These are phyloP conservation scores for Solanum virginianum DNA, from an alignment of 257 asterid genomes.

Conservation along the genomic window DNA sequence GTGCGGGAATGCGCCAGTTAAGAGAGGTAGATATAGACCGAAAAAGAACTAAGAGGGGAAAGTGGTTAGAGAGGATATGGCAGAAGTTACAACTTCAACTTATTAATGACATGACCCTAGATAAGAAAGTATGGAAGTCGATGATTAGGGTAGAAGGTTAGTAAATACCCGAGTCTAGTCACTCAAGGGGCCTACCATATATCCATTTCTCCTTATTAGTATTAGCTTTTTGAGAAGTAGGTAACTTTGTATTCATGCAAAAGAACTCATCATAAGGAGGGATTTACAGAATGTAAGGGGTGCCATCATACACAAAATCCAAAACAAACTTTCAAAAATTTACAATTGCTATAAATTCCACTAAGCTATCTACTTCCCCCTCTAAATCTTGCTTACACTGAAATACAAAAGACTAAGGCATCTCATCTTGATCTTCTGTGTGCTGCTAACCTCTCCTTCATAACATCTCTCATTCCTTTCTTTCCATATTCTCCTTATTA, in stretches of 20 bases:
- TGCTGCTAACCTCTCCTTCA: too few relatives aligned
- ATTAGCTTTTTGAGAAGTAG: neutral
- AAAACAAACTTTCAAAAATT: too few relatives aligned
- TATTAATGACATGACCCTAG: neutral
- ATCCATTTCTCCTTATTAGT: neutral
- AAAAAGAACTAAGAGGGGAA: neutral
- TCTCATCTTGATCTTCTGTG: too few relatives aligned
- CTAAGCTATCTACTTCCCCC: too few relatives aligned
- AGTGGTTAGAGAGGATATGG: neutral
- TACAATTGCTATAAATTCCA: too few relatives aligned
- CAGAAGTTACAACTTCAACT: neutral
- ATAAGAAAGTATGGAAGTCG: neutral
- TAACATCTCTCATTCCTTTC: too few relatives aligned
- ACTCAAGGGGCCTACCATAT: neutral
- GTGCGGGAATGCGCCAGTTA: neutral
- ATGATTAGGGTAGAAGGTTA: neutral
- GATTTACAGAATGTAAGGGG: too few relatives aligned
- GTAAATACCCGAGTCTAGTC: neutral
- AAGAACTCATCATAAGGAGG: too few relatives aligned
- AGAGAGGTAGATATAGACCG: neutral
- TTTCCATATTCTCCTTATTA: neutral
- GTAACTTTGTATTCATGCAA: too few relatives aligned
- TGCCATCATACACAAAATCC: too few relatives aligned
- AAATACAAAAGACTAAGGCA: too few relatives aligned
- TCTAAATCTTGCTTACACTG: too few relatives aligned